Conservation (phyloP, 2,329 filamentous ascomycete species). For the Colletotrichum godetiae region DNA sequence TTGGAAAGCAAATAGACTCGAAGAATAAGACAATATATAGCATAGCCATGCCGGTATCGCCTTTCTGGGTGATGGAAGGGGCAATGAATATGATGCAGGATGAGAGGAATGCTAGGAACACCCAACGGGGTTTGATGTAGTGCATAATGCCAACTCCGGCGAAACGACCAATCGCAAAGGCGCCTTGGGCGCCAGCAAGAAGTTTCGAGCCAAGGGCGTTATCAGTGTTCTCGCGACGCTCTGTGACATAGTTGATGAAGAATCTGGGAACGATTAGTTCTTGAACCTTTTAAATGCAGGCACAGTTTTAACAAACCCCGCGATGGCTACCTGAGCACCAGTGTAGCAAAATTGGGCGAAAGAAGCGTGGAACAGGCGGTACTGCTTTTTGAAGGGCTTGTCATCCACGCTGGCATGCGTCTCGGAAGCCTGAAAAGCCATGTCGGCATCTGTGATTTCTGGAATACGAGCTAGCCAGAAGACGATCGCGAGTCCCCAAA, state of each 20-base stretch:
- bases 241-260: constrained; percentile 79
- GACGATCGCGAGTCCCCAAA: constrained; percentile 72
- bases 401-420: constrained; percentile 48
- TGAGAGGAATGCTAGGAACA: constrained; percentile 57
- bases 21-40: constrained; percentile 67
- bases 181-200: constrained; percentile 79
- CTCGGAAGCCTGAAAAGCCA: constrained; percentile 69
- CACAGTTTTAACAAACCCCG: constrained; percentile 61
- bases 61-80: constrained; percentile 58
- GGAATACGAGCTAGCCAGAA: constrained; percentile 77
- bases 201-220: constrained; percentile 70
- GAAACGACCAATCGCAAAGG: constrained; percentile 80
- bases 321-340: constrained; percentile 76
- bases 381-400: constrained; percentile 75
- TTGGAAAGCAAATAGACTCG: constrained; percentile 69
- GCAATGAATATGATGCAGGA: constrained; percentile 66
- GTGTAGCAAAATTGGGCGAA: constrained; percentile 84
- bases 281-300: too few relatives aligned
- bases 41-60: constrained; percentile 65
- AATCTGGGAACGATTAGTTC: constrained; percentile 78
- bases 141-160: constrained; percentile 66
- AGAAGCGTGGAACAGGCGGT: constrained; percentile 80
- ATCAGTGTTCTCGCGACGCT: constrained; percentile 60
- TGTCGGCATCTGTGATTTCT: constrained; percentile 77
- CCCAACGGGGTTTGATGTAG: constrained; percentile 40